Conservation (phyloP, 805 yeast species). For the Candida xyloterini region DNA sequence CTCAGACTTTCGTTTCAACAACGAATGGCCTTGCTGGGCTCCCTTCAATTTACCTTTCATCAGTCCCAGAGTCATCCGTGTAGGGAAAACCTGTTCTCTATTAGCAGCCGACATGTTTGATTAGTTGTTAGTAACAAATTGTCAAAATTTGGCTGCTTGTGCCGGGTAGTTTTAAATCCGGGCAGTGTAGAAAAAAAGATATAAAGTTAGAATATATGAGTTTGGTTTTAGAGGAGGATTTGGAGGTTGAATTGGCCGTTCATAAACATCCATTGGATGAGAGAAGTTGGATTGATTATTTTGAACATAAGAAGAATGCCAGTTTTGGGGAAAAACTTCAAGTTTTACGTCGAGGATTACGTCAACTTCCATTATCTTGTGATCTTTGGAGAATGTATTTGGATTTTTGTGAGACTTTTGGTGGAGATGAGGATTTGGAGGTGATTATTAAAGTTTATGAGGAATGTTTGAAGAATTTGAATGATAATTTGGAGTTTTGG, state of each 20-base stretch:
- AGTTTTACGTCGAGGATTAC: slow-evolving; percentile 52
- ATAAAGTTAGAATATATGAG: too few species aligned
- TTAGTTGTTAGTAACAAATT: slow-evolving; percentile 3
- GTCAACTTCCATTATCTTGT: slow-evolving; percentile 41
- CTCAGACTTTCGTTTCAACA: slow-evolving; percentile 92
- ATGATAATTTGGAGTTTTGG: slow-evolving; percentile 53
- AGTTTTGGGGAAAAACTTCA: slow-evolving; percentile 37
- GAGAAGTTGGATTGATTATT: slow-evolving; percentile 47
- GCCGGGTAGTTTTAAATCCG: slow-evolving; percentile 8
- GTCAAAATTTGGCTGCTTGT: slow-evolving; percentile 14
- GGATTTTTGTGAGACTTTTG: slow-evolving; percentile 32
- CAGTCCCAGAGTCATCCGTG: slow-evolving; percentile 93
- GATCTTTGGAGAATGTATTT: slow-evolving; percentile 55
- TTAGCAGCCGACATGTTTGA: slow-evolving; percentile 27
- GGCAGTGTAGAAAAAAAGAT: slow-evolving; percentile 3
- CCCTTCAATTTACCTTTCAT: slow-evolving; percentile 97
- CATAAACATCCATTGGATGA: slow-evolving; percentile 34
- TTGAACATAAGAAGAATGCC: slow-evolving; percentile 30
- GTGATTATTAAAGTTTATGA: slow-evolving; percentile 38
- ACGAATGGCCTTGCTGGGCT: slow-evolving; percentile 93
- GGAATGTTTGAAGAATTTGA: slow-evolving; percentile 40
- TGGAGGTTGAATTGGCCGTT: slow-evolving; percentile 37
- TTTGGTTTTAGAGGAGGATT: slow-evolving; percentile 26
- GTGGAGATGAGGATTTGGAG: slow-evolving; percentile 1
- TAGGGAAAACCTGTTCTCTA: slow-evolving; percentile 93